Percentiles rank a stretch among this genome's conserved stretches.
These are phyloP conservation scores for Orychophragmus violaceus DNA, from an alignment of 345 rosid genomes.

Conservation along the genomic window DNA sequence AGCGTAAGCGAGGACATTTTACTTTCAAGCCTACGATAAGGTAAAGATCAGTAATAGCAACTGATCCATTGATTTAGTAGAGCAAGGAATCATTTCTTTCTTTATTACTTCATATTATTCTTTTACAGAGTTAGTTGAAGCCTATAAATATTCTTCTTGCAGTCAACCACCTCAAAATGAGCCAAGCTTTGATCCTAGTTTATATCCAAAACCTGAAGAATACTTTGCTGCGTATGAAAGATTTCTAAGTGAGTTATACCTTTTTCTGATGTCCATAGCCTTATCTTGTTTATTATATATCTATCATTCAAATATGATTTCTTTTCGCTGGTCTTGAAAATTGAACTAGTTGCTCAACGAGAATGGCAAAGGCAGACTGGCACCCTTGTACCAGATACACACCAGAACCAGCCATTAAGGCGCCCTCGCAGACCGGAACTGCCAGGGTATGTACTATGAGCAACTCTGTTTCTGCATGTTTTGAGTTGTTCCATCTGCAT, in stretches of 20 bases:
- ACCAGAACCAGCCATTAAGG: slow-evolving; percentile 32
- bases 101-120: not conserved
- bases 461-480: slow-evolving; percentile 9
- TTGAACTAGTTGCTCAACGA: slow-evolving; percentile 49
- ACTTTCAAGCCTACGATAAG: slow-evolving; percentile 56
- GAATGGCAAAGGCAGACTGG: slow-evolving; percentile 76
- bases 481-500: not conserved
- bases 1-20: slow-evolving; percentile 58
- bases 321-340: not conserved
- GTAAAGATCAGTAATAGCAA: slow-evolving; percentile 29
- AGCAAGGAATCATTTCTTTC: not conserved
- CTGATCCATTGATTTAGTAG: not conserved
- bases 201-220: slow-evolving; percentile 61
- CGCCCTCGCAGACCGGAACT: slow-evolving; percentile 64
- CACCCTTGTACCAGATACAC: slow-evolving; percentile 23
- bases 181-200: slow-evolving; percentile 50
- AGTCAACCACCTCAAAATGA: slow-evolving; percentile 46
- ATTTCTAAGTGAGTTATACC: slow-evolving; percentile 47
- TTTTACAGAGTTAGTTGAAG: not conserved
- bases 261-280: slow-evolving; percentile 4
- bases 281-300: not conserved
- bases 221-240: slow-evolving; percentile 62
- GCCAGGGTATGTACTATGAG: slow-evolving; percentile 40
- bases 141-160: slow-evolving; percentile 21
- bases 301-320: slow-evolving; percentile 2